These are phyloP conservation scores for Ustilaginoidea virens DNA, from an alignment of 2,329 filamentous ascomycete species.

Conservation along the genomic window DNA sequence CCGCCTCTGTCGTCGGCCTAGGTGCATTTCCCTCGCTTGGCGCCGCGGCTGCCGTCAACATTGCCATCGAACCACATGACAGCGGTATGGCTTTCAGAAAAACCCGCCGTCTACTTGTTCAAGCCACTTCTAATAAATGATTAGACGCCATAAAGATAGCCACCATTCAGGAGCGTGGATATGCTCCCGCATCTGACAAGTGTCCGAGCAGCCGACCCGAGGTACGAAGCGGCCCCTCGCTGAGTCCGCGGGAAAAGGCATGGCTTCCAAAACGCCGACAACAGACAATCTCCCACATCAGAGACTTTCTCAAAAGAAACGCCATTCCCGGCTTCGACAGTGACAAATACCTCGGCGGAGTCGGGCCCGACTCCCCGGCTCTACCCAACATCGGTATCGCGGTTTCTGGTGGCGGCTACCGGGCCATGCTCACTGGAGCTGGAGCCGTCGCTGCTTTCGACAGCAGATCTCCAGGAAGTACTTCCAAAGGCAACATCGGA, in stretches of 20 bases:
- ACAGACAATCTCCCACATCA: slow-evolving; percentile 59
- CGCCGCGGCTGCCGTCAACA: too few relatives aligned
- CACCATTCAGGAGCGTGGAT: too few relatives aligned
- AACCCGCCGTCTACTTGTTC: too few relatives aligned
- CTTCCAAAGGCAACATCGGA: slow-evolving; percentile 49
- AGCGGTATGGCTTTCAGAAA: too few relatives aligned
- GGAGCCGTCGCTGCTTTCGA: slow-evolving; percentile 71
- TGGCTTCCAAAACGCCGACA: slow-evolving; percentile 61
- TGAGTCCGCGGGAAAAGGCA: slow-evolving; percentile 56
- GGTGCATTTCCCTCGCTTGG: too few relatives aligned
- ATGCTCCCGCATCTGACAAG: slow-evolving; percentile 49
- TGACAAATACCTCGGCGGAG: slow-evolving; percentile 44
- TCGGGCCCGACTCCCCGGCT: slow-evolving; percentile 13
- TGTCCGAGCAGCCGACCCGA: slow-evolving; percentile 55
- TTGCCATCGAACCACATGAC: too few relatives aligned
- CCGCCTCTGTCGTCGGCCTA: too few relatives aligned
- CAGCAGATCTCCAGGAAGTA: slow-evolving; percentile 39
- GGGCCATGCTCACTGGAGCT: slow-evolving; percentile 69
- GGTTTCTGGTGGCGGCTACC: slow-evolving; percentile 70
- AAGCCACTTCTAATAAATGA: too few relatives aligned
- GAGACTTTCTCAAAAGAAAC: slow-evolving; percentile 52
- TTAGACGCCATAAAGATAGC: too few relatives aligned
- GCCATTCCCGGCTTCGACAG: slow-evolving; percentile 65
- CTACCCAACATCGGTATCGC: slow-evolving; percentile 54
- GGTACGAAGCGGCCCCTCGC: slow-evolving; percentile 42